These are phyloP conservation scores for Chytriomyces confervae DNA, from an alignment of 192 early-diverging fungal species.

Conservation along the genomic window DNA sequence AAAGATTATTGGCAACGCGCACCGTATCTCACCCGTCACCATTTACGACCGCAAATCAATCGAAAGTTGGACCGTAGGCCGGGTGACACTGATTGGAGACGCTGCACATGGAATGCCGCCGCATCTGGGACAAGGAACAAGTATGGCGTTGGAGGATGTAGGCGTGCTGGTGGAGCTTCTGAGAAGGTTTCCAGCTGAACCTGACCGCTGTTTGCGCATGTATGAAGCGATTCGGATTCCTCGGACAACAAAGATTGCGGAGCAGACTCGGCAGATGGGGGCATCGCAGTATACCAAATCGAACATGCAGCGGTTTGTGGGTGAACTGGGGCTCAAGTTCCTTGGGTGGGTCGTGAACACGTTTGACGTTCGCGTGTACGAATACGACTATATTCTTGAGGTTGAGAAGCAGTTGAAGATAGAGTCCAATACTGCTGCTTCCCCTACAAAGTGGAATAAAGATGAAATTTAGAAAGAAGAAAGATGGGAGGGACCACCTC, in stretches of 20 bases:
- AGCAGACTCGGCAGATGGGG: slow-evolving; percentile 3
- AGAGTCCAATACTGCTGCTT: too few species aligned
- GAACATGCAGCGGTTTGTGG: background rate
- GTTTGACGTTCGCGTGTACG: slow-evolving; percentile 4
- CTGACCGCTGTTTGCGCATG: slow-evolving; percentile 11
- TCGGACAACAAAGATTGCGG: slow-evolving; percentile 8
- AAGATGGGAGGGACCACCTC: too few species aligned
- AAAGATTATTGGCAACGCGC: background rate
- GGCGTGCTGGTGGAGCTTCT: slow-evolving; percentile 32
- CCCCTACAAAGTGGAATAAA: too few species aligned
- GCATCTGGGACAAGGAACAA: slow-evolving; percentile 39
- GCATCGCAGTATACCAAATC: background rate
- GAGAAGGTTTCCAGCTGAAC: background rate
- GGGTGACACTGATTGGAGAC: slow-evolving; percentile 27
- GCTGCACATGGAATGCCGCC: slow-evolving; percentile 40
- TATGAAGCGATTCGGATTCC: slow-evolving; percentile 25
- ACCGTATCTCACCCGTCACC: background rate
- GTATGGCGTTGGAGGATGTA: slow-evolving; percentile 36
- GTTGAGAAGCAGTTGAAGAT: slow-evolving; percentile 24
- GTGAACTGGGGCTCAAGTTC: background rate
- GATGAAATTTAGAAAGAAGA: too few species aligned
- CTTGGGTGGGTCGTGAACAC: background rate
- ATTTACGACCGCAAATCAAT: slow-evolving; percentile 22
- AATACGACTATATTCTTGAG: slow-evolving; percentile 7
- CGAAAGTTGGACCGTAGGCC: slow-evolving; percentile 15